These are phyloP conservation scores for Ceratobasidium papillatum DNA, from an alignment of 1,284 basidiomycete genomes.

Conservation along the genomic window DNA sequence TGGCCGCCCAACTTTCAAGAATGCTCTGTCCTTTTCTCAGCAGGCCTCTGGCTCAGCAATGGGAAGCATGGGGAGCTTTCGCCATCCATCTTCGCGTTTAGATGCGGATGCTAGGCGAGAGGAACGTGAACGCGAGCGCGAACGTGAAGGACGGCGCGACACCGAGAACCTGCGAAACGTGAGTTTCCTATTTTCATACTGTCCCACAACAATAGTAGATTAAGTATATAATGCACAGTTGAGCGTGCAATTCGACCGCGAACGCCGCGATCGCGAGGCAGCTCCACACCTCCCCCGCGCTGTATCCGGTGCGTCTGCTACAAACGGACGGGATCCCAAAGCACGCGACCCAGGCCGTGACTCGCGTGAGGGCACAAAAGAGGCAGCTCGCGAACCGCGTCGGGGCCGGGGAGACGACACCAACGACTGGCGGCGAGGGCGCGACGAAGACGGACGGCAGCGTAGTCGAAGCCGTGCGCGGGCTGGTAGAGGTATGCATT, in stretches of 20 bases:
- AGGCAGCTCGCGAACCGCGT: constrained; percentile 4
- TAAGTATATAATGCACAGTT: constrained; percentile 17
- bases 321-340: constrained; percentile 30
- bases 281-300: constrained; percentile 34
- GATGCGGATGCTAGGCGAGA: constrained; percentile 54
- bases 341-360: constrained; percentile 19
- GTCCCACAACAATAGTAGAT: constrained; percentile 22
- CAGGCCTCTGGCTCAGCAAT: constrained; percentile 68
- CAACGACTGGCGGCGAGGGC: constrained; percentile 32
- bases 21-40: constrained; percentile 67
- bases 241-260: constrained; percentile 36
- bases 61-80: constrained; percentile 78
- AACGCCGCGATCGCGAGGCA: constrained; percentile 36
- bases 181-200: background rate
- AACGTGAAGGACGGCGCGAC: constrained; percentile 53
- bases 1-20: constrained; percentile 71
- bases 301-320: constrained; percentile 19
- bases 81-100: constrained; percentile 77
- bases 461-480: constrained; percentile 21
- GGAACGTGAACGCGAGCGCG: constrained; percentile 55
- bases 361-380: constrained; percentile 17
- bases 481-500: constrained; percentile 13
- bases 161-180: constrained; percentile 47
- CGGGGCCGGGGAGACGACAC: constrained; percentile 31
- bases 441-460: constrained; percentile 24